Conservation (phyloP, 768 basidiomycete species). For the Gloeopeniophorella convolvens region DNA sequence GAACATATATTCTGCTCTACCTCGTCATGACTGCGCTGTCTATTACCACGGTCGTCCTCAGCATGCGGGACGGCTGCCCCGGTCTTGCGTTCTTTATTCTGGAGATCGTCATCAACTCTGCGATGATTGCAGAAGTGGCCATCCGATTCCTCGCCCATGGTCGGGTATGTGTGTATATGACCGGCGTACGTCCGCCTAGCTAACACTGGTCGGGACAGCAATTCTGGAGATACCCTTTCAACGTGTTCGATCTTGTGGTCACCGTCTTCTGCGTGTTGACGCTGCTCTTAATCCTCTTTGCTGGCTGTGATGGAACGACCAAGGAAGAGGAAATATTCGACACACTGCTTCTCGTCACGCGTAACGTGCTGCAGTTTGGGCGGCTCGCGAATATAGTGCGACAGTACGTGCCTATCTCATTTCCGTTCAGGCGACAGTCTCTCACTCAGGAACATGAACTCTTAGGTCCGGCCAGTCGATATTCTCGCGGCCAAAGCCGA, state of each 20-base stretch:
- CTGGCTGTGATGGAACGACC: conserved; percentile 74
- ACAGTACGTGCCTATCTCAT: conserved; percentile 53
- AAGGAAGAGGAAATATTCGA: conserved; percentile 94
- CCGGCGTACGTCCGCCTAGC: background rate
- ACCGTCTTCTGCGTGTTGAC: conserved; percentile 89
- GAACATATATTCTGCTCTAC: conserved; percentile 83
- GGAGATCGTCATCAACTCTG: conserved; percentile 80
- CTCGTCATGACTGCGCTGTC: conserved; percentile 85
- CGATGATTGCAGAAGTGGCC: conserved; percentile 92
- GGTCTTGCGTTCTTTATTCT: conserved; percentile 83
- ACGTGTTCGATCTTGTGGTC: conserved; percentile 80
- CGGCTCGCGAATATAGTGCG: conserved; percentile 89
- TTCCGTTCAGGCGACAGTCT: conserved; percentile 7
- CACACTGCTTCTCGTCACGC: conserved; percentile 83
- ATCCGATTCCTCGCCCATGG: conserved; percentile 93
- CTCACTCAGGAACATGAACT: background rate
- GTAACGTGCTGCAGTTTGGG: conserved; percentile 90
- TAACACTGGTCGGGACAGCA: conserved; percentile 43
- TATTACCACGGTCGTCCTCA: conserved; percentile 78
- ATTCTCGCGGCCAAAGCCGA: conserved; percentile 80
- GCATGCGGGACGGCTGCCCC: conserved; percentile 79
- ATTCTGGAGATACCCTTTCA: conserved; percentile 96
- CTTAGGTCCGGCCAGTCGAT: conserved; percentile 81
- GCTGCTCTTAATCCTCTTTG: conserved; percentile 79
- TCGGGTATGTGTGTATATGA: conserved; percentile 49